Conservation (phyloP, 768 basidiomycete species). For the Rhizopogon vinicolor region DNA sequence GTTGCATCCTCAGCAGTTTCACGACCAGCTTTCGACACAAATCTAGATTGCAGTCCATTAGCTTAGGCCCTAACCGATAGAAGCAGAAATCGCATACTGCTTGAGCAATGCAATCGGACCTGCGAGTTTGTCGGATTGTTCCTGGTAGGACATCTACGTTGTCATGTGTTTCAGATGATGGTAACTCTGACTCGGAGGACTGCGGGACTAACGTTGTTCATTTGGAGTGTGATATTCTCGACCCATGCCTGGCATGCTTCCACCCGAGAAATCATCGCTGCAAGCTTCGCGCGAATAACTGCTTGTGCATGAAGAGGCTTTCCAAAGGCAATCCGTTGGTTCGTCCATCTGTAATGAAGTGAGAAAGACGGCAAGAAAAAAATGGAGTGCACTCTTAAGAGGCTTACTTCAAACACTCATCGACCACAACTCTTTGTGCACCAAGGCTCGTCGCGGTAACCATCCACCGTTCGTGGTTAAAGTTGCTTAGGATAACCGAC, state of each 20-base stretch:
- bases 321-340: constrained; percentile 87
- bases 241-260: constrained; percentile 88
- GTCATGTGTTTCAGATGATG: neutral
- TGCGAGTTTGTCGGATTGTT: constrained; percentile 84
- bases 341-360: constrained; percentile 62
- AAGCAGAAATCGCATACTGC: constrained; percentile 48
- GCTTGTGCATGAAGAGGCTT: constrained; percentile 79
- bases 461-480: constrained; percentile 92
- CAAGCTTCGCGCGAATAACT: constrained; percentile 86
- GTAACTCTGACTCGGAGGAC: neutral
- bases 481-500: constrained; percentile 78
- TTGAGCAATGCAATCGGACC: constrained; percentile 87
- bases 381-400: constrained; percentile 6
- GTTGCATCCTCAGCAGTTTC: constrained; percentile 65
- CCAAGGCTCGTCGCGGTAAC: constrained; percentile 66
- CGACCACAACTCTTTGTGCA: constrained; percentile 76
- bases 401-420: constrained; percentile 80
- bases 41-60: constrained; percentile 35
- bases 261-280: constrained; percentile 84
- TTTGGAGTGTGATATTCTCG: constrained; percentile 86
- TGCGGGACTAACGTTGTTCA: constrained; percentile 65
- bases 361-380: neutral
- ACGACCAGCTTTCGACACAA: constrained; percentile 52
- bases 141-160: constrained; percentile 74
- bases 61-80: too few species aligned